A percentile compares a stretch with the other conserved stretches of the same genome.
These are phyloP conservation scores for Botrytis deweyae DNA, from an alignment of 2,329 filamentous ascomycete genomes.

Conservation along the genomic window DNA sequence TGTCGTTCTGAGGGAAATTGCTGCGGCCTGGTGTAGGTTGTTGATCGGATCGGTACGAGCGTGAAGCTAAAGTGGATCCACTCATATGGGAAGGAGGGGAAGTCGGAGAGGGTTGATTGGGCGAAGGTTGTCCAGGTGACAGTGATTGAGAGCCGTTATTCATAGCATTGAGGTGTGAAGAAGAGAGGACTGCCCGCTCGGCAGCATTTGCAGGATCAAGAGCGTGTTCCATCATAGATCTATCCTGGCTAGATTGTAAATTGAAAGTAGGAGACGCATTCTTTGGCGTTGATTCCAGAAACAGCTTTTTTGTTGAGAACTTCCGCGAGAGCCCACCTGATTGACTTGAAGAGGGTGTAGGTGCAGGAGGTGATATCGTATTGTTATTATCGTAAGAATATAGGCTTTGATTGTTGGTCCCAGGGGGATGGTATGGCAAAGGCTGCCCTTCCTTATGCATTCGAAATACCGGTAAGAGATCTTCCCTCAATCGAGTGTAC, in stretches of 20 bases:
- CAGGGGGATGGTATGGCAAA: slow-evolving; percentile 55
- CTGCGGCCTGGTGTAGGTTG: slow-evolving; percentile 53
- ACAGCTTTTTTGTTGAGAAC: slow-evolving; percentile 73
- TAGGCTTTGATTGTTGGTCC: slow-evolving; percentile 33
- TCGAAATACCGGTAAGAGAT: slow-evolving; percentile 85
- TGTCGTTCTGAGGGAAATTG: slow-evolving; percentile 55
- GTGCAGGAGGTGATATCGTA: slow-evolving; percentile 56
- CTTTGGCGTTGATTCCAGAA: slow-evolving; percentile 71
- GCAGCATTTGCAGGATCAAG: slow-evolving; percentile 69
- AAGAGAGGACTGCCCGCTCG: slow-evolving; percentile 64
- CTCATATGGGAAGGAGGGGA: slow-evolving; percentile 52
- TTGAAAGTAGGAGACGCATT: slow-evolving; percentile 69
- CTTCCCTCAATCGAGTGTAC: slow-evolving; percentile 83
- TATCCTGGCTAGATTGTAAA: slow-evolving; percentile 54
- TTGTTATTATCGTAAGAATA: slow-evolving; percentile 52
- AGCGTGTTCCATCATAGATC: slow-evolving; percentile 60
- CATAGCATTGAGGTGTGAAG: slow-evolving; percentile 68
- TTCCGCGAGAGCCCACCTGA: slow-evolving; percentile 63
- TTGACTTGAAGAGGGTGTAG: slow-evolving; percentile 53
- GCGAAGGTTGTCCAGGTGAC: slow-evolving; percentile 59
- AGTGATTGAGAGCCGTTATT: slow-evolving; percentile 59
- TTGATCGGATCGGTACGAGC: slow-evolving; percentile 57
- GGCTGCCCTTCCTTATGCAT: slow-evolving; percentile 91
- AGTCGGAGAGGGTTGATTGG: slow-evolving; percentile 69
- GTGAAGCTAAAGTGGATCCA: slow-evolving; percentile 53